These are phyloP conservation scores for Aschersonia sp. DNA, from an alignment of 2,329 filamentous ascomycete species.

Conservation along the genomic window DNA sequence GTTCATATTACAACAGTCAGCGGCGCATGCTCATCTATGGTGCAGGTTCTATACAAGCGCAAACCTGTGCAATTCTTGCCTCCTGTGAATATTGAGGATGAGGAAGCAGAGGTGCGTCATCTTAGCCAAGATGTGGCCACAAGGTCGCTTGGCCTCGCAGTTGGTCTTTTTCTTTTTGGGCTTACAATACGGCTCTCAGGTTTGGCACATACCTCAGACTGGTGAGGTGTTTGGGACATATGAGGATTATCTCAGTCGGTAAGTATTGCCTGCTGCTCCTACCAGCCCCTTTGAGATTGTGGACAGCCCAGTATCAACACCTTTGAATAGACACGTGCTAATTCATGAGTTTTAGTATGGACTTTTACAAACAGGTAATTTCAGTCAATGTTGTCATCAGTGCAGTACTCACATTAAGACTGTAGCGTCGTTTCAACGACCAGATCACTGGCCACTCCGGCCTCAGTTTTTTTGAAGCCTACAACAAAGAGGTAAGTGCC, in stretches of 20 bases:
- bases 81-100: slow-evolving; percentile 58
- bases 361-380: slow-evolving; percentile 81
- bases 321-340: too few relatives aligned
- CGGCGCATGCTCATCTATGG: slow-evolving; percentile 4
- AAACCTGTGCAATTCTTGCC: slow-evolving; percentile 81
- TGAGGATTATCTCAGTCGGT: slow-evolving; percentile 76
- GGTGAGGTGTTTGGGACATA: slow-evolving; percentile 82
- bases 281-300: background rate
- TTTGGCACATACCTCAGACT: slow-evolving; percentile 84
- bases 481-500: slow-evolving; percentile 68
- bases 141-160: background rate
- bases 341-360: slow-evolving; percentile 42
- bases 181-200: slow-evolving; percentile 32
- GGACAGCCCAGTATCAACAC: too few relatives aligned
- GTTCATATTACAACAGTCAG: too few relatives aligned
- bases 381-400: background rate
- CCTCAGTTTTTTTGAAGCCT: slow-evolving; percentile 82
- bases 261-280: slow-evolving; percentile 20
- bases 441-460: slow-evolving; percentile 90
- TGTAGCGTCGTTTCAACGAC: slow-evolving; percentile 76
- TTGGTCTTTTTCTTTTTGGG: background rate
- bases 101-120: slow-evolving; percentile 62
- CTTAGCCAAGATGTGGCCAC: background rate
- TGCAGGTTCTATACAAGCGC: slow-evolving; percentile 83
- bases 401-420: slow-evolving; percentile 3